Evolutionary conservation across 768 basidiomycete species (phyloP), one percentile per base, ranked within the genome.

Genomic region (Trametes sanguinea): DNA sequence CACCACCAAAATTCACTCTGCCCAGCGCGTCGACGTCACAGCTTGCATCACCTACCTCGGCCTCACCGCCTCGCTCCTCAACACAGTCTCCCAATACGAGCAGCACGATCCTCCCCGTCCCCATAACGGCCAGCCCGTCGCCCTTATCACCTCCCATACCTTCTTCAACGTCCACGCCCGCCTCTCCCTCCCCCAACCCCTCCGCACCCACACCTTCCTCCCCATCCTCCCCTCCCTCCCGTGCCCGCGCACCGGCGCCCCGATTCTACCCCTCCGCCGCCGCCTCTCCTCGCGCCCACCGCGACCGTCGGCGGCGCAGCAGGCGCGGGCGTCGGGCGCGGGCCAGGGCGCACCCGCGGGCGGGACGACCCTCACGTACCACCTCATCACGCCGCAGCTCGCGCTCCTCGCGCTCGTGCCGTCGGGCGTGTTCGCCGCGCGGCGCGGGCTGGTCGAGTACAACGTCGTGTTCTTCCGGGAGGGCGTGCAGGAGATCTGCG

Each of bases 391-490:
- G 58, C 82, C 83, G 60, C 85, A 83, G 58, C 81, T 91, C 27
- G 87, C 86, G 13, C 76, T 90, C 52, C 76, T 94, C 54, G 89
- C 90, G 2, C 76, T 94, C 54, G 71, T 94, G 16, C 89, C 89
- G 30, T 88, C 90, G 2, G 76, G 80, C 35, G 85, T 90, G 50
- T 92, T 84, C 65, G 88, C 92, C 54, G 80, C 83, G 62, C 81
- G 88, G 57, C 80, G 90, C 16, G 90, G 90, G 22, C 76, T 94
- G 48, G 78, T 95, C 33, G 93, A 95, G 70, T 94, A 89, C 75
- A 95, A 95, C 68, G 88, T 94, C 2, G 87, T 92, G 40, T 92
- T 87, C 74, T 90, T 95, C 71, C 75, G 93, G 67, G 88, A 87
- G 72, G 93, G 93, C 0, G 83, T 92, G 51, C 84, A 89, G 72